Base-by-base conservation (phyloP, 805 yeast species). In the Yarrowia bubula region DNA sequence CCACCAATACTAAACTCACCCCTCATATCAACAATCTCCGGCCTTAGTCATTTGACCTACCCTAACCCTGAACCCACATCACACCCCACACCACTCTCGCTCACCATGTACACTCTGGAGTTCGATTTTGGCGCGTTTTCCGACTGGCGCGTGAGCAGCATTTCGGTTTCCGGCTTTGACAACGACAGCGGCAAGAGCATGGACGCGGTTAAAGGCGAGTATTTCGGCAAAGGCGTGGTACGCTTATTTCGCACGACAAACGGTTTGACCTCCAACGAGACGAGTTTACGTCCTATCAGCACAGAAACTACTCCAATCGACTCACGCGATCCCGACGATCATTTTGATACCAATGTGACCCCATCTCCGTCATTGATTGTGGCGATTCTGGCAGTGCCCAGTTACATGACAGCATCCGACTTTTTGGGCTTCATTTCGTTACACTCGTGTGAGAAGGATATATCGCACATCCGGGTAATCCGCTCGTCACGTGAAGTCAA, bases 401-500 rank as follows among this genome's bases (percentile, higher is more conserved):
- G 89, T 10, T 92, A 92, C 73, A 87, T 92, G 74, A 86, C 96
- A 0, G 89, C 93, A 0, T 87, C 91, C 28, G 97, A 92, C 70
- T 73, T 92, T 28, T 74, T 92, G 4, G 96, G 93, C 5, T 92
- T 87, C 72, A 83, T 92, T 10, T 96, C 96, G 28, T 86, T 86
- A 53, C 76, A 79, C 1, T 80, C 82, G 33, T 75, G 83, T 68
- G 79, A 80, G 10, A 61, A 61, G 35, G 74, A 78, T 31, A 82
- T 90, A 1, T 81, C 92, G 0, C 95, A 91, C 76, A 81, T 91
- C 66, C 79, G 97, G 53, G 80, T 92, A 64, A 75, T 92, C 37
- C 81, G 87, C 71, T 84, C 92, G 14, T 81, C 81, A 38, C 84
- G 87, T 28, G 55, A 46, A 9, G 18, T 13, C 32, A 85, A 86